Percentiles rank a stretch among this genome's conserved stretches.
phyloP scores from a whole-genome alignment of 225 moss, liverwort and hornwort genomes.

The Straminergon stramineum region DNA sequence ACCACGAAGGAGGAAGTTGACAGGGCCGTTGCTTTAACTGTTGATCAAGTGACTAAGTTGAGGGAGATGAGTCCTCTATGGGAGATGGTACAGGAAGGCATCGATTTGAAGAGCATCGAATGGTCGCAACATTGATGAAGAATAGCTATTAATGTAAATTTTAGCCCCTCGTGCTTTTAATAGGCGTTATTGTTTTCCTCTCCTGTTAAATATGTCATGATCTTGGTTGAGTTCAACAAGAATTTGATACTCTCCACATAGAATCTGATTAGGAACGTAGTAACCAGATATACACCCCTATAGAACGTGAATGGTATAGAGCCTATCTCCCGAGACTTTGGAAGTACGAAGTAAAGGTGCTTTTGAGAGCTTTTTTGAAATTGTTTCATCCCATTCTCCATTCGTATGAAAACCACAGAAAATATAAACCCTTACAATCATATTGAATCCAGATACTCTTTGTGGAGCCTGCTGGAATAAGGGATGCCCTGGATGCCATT shows the following conservation, averaged over 20 bases:
- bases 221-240: background rate
- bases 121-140: constrained; percentile 57
- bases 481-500: background rate
- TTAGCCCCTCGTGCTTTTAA: background rate
- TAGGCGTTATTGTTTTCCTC: background rate
- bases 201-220: background rate
- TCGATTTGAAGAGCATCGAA: constrained; percentile 90
- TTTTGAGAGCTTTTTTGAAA: background rate
- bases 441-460: background rate
- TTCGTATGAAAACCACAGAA: background rate
- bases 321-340: background rate
- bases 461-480: background rate
- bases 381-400: background rate
- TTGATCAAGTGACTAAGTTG: constrained; percentile 80
- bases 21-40: constrained; percentile 64
- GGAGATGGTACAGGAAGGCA: constrained; percentile 99
- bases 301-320: background rate
- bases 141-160: background rate
- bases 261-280: background rate
- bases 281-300: background rate
- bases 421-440: background rate
- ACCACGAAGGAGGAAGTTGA: constrained; percentile 83
- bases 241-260: background rate
- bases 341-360: background rate
- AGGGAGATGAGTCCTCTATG: constrained; percentile 92